Evolutionary conservation across 805 yeast species (phyloP).

Genomic region (Candida taoyuanica): DNA sequence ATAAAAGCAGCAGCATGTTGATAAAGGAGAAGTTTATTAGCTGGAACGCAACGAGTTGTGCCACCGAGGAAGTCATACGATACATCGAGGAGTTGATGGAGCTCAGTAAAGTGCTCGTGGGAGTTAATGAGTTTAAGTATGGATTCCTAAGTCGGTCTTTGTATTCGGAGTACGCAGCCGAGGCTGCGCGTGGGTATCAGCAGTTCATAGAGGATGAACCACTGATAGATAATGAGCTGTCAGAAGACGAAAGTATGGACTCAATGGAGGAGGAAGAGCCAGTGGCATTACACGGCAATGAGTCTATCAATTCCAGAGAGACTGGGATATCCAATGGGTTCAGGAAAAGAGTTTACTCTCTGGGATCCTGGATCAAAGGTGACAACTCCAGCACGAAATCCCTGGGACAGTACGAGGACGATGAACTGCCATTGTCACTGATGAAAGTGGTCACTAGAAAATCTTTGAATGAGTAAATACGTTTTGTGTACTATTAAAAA

Average conservation of each 20-base stretch:
- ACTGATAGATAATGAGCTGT: not conserved
- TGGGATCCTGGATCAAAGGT: conserved; percentile 30
- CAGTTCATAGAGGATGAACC: conserved; percentile 7
- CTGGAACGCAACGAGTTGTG: conserved; percentile 50
- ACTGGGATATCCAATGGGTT: conserved; percentile 25
- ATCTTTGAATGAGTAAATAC: not conserved
- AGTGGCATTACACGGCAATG: conserved; percentile 8
- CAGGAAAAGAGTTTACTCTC: conserved; percentile 33
- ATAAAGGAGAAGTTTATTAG: conserved; percentile 38
- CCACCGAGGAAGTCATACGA: conserved; percentile 45
- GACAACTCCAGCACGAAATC: conserved; percentile 22
- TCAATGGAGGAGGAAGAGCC: conserved; percentile 10
- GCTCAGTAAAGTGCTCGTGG: conserved; percentile 39
- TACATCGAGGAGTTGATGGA: conserved; percentile 43
- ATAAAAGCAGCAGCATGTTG: conserved; percentile 16
- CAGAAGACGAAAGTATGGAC: conserved; percentile 6
- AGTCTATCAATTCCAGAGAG: not conserved
- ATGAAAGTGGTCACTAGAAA: conserved; percentile 31
- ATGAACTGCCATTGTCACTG: conserved; percentile 36
- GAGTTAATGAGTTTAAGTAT: conserved; percentile 45
- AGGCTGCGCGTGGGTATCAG: conserved; percentile 34
- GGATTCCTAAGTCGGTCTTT: conserved; percentile 47
- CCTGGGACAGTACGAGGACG: conserved; percentile 27
- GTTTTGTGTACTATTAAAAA: too few relatives aligned
- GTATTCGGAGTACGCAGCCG: conserved; percentile 38